Evolutionary conservation across 768 basidiomycete genomes (phyloP).

Genomic region (Russula lepida): DNA sequence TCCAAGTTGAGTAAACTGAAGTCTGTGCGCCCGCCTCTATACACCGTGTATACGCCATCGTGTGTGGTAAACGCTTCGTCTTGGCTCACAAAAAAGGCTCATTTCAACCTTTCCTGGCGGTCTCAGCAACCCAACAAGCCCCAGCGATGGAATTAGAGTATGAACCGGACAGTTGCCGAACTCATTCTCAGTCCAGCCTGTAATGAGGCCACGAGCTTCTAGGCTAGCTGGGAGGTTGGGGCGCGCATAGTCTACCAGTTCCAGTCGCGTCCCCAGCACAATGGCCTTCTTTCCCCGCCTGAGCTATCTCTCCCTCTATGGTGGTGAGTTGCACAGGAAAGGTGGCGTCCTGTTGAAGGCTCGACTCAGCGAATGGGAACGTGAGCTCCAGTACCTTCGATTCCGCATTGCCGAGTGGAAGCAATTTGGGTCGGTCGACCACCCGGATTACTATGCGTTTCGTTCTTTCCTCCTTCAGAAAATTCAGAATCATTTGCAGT

Average conservation of each 20-base stretch:
- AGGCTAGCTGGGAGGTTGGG: background rate
- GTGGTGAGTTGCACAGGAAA: conserved; percentile 17
- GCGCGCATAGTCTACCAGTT: background rate
- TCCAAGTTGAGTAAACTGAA: too few relatives aligned
- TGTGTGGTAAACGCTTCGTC: background rate
- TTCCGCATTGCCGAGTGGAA: conserved; percentile 21
- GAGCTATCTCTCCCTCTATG: conserved; percentile 5
- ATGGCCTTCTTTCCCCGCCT: conserved; percentile 11
- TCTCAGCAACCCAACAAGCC: background rate
- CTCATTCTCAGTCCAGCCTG: conserved; percentile 8
- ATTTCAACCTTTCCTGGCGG: background rate
- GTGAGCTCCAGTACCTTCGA: conserved; percentile 20
- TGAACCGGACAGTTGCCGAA: background rate
- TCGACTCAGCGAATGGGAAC: conserved; percentile 20
- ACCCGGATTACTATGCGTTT: conserved; percentile 16
- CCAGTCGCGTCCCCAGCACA: background rate
- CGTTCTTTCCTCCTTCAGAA: conserved; percentile 16
- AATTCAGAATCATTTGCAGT: conserved; percentile 12
- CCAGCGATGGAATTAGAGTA: background rate
- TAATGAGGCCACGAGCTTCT: background rate
- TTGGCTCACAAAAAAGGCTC: background rate
- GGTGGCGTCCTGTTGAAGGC: conserved; percentile 14
- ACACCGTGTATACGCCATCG: background rate
- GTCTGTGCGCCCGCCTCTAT: too few relatives aligned
- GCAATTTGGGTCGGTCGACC: conserved; percentile 11